These are phyloP conservation scores for Rhizoclosmatium sp. DNA, from an alignment of 192 early-diverging fungal species.

Conservation along the genomic window DNA sequence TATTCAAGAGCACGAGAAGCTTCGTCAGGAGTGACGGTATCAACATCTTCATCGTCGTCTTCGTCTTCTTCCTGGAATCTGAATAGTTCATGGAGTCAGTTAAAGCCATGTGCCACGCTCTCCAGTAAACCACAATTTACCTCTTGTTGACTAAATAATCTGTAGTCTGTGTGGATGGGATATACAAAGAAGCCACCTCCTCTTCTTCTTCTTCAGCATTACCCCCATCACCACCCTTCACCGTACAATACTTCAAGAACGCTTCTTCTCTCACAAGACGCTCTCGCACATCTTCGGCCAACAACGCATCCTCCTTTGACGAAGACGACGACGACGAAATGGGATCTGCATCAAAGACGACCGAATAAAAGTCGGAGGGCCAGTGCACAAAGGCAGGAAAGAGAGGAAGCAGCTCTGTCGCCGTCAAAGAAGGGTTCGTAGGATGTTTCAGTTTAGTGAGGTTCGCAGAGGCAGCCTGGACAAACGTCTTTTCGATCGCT, in stretches of 20 bases:
- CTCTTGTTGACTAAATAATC: neutral
- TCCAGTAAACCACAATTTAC: no score
- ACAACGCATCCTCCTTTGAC: neutral
- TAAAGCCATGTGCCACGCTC: no score
- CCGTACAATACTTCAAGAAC: no score
- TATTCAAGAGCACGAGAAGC: conserved; percentile 6
- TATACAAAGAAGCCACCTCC: neutral
- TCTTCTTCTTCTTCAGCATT: neutral
- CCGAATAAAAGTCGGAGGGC: conserved; percentile 29
- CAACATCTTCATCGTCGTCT: conserved; percentile 38
- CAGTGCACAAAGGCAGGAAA: conserved; percentile 48
- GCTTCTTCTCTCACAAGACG: no score
- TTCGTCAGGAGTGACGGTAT: neutral
- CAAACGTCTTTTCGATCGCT: conserved; percentile 41
- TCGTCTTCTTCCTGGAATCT: conserved; percentile 27
- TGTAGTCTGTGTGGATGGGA: neutral
- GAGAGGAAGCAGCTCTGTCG: conserved; percentile 44
- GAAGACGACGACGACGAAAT: conserved; percentile 16
- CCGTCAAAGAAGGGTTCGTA: conserved; percentile 38
- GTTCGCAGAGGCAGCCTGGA: conserved; percentile 17
- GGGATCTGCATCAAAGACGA: conserved; percentile 48
- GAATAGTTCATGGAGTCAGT: neutral
- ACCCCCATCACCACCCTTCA: no score
- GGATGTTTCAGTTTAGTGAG: conserved; percentile 41
- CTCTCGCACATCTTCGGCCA: neutral